phyloP scores from a whole-genome alignment of 2,329 filamentous ascomycete genomes.

The Penicillium paneum region DNA sequence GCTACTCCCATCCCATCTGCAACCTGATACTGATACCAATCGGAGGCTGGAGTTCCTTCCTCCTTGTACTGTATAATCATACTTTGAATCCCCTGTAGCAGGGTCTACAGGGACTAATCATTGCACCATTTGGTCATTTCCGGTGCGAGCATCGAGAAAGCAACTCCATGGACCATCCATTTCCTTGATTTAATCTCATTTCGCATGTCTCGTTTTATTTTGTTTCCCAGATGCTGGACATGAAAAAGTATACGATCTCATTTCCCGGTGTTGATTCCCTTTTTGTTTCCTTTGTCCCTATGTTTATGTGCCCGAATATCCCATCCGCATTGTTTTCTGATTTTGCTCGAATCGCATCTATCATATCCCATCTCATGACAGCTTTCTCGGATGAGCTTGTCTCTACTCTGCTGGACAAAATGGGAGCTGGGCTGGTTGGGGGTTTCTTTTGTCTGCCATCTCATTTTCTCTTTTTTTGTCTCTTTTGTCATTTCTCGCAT shows the following conservation, averaged over 20 bases:
- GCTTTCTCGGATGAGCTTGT: background rate
- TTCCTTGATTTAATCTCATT: background rate
- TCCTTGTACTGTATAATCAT: slow-evolving; percentile 25
- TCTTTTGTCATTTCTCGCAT: background rate
- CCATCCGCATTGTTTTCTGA: background rate
- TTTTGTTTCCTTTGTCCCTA: background rate
- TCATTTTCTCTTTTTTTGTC: background rate
- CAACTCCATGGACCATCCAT: background rate
- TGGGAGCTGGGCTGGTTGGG: background rate
- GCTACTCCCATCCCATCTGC: background rate
- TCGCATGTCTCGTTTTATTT: background rate
- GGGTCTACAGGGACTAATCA: slow-evolving; percentile 22
- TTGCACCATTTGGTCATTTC: background rate
- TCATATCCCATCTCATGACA: background rate
- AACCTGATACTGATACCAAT: slow-evolving; percentile 1
- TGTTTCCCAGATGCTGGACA: slow-evolving; percentile 1
- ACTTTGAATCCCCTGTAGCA: slow-evolving; percentile 17
- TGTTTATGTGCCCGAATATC: background rate
- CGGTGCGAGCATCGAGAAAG: background rate
- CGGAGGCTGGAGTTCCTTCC: slow-evolving; percentile 7
- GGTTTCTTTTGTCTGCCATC: slow-evolving; percentile 6
- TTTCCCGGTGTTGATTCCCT: background rate
- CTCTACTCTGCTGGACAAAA: background rate
- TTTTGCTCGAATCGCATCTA: background rate
- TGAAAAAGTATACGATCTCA: slow-evolving; percentile 4